A percentile compares a stretch with the other conserved stretches of the same genome.
Conservation (phyloP, 2,329 filamentous ascomycete species). For the Aspergillus felis region DNA sequence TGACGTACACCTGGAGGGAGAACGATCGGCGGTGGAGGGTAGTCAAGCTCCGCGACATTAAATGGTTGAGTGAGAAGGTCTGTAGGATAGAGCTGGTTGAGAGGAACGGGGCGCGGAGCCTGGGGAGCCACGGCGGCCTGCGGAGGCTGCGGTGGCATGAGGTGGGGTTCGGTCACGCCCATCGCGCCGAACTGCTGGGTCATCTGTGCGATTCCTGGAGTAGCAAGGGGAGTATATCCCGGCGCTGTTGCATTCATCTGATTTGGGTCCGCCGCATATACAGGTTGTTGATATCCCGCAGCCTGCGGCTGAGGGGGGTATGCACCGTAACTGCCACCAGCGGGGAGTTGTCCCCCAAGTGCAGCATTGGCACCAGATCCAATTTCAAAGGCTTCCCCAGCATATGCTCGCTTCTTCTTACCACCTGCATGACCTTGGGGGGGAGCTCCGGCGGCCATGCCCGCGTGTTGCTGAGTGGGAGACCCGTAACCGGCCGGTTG, state of each 20-base stretch:
- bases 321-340: slow-evolving; percentile 59
- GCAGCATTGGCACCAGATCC: slow-evolving; percentile 79
- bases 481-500: slow-evolving; percentile 39
- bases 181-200: slow-evolving; percentile 81
- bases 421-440: slow-evolving; percentile 34
- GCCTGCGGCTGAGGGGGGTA: slow-evolving; percentile 54
- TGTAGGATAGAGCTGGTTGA: slow-evolving; percentile 89
- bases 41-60: slow-evolving; percentile 86
- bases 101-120: slow-evolving; percentile 47
- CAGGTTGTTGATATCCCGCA: slow-evolving; percentile 40
- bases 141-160: slow-evolving; percentile 44
- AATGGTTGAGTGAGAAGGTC: slow-evolving; percentile 91
- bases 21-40: slow-evolving; percentile 85
- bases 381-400: slow-evolving; percentile 91
- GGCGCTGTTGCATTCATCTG: slow-evolving; percentile 59
- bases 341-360: slow-evolving; percentile 46
- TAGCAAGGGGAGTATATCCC: slow-evolving; percentile 59
- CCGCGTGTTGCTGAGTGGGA: slow-evolving; percentile 33
- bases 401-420: slow-evolving; percentile 88
- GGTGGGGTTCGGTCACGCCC: slow-evolving; percentile 59
- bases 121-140: slow-evolving; percentile 42
- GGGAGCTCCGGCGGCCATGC: slow-evolving; percentile 27
- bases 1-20: slow-evolving; percentile 82
- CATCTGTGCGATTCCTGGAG: slow-evolving; percentile 63
- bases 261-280: slow-evolving; percentile 43